phyloP scores from a whole-genome alignment of 495 filamentous ascomycete genomes.

The Penicillium argentinense region DNA sequence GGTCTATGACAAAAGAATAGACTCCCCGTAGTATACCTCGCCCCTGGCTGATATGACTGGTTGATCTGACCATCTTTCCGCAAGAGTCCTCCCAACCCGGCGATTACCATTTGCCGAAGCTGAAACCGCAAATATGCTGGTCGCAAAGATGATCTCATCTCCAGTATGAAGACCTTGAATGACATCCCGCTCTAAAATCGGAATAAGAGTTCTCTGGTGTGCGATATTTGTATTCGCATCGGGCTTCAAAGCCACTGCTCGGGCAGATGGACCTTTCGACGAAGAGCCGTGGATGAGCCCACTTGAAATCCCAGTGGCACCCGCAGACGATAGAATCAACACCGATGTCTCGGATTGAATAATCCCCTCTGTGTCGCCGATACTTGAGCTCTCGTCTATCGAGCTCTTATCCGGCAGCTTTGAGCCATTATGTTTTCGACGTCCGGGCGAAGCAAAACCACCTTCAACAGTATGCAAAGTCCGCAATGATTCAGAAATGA shows the following conservation, averaged over 20 bases:
- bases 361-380: slow-evolving; percentile 1
- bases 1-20: neutral
- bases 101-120: neutral
- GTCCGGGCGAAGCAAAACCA: slow-evolving; percentile 11
- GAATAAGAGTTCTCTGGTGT: slow-evolving; percentile 6
- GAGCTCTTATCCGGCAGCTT: neutral
- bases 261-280: neutral
- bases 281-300: no score
- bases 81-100: neutral
- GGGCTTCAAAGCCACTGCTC: slow-evolving; percentile 3
- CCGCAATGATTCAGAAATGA: slow-evolving; percentile 2
- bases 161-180: neutral
- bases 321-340: slow-evolving; percentile 6
- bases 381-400: neutral
- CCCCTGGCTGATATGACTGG: neutral
- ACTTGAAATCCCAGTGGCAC: slow-evolving; percentile 3
- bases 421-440: slow-evolving; percentile 4
- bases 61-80: slow-evolving; percentile 8
- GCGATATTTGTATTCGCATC: slow-evolving; percentile 14
- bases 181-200: slow-evolving; percentile 2
- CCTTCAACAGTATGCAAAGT: slow-evolving; percentile 17
- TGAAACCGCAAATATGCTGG: slow-evolving; percentile 10
- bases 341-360: neutral
- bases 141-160: slow-evolving; percentile 2
- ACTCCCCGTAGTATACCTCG: neutral